Base-by-base conservation (phyloP, 306 rosid species). In the Medicago lupulina region DNA sequence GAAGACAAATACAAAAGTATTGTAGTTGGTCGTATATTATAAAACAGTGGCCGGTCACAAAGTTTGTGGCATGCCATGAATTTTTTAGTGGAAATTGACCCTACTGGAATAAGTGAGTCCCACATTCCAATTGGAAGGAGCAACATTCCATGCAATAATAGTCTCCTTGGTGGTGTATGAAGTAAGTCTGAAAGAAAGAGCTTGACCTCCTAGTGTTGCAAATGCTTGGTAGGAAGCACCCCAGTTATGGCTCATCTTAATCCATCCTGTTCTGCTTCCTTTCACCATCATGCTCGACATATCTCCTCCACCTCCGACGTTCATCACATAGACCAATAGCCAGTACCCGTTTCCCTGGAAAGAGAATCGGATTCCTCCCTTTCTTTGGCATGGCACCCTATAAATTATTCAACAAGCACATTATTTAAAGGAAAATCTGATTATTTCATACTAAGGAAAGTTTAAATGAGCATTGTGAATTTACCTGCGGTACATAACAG, bases 291-390 rank as follows among this genome's bases (percentile, higher is more conserved):
- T 86, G 18, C 61, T 58, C 0, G 85, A 74, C 6, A 95, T 87
- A 25, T 95, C 99, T 39, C 97, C 99, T 6, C 93, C 99, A 15
- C 97, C 98, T n/a, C 89, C 97, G 0, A 89, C 97, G 40, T 95
- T 95, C 99, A 92, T 92, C 78, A 90, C 93, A 2, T 95, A 92
- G 65, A 90, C 99, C 88, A 95, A 71, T 18, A 92, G 7, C 99
- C 99, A 95, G 49, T 90, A 90, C n/a, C 96, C 96, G 47, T 95
- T 95, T 51, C 96, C 99, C 73, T 95, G 99, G 65, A 95, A 89
- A 4, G 79, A 50, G 39, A 95, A 90, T 84, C 90, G 39, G 9
- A 95, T 70, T 55, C 97, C 99, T 16, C 96, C 91, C 2, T 15
- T 51, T 58, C 84, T 85, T 0, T 39, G n/a, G 68, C 99, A 95